Conservation (phyloP, 2,329 filamentous ascomycete species). For the Ophiocordyceps camponoti-leonardi region DNA sequence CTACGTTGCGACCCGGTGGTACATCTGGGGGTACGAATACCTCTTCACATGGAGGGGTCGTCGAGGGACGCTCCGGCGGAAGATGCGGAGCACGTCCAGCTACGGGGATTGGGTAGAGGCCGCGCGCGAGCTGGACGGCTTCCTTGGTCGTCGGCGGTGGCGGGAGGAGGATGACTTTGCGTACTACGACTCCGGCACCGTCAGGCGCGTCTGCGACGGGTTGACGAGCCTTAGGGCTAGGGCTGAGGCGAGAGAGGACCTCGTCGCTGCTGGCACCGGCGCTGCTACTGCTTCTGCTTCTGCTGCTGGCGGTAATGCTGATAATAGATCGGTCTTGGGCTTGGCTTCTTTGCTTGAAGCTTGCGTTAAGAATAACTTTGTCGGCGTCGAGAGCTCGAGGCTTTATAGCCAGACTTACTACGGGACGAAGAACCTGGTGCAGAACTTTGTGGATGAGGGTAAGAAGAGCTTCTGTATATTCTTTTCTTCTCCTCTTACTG, state of each 20-base stretch:
- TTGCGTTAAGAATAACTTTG: slow-evolving; percentile 96
- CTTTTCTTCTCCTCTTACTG: too few species aligned
- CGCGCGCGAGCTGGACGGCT: slow-evolving; percentile 62
- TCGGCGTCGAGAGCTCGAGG: slow-evolving; percentile 79
- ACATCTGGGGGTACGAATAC: slow-evolving; percentile 87
- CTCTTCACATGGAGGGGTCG: slow-evolving; percentile 77
- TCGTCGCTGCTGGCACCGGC: too few species aligned
- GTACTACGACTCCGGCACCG: slow-evolving; percentile 79
- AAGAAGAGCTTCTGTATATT: too few species aligned
- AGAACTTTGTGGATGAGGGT: slow-evolving; percentile 78
- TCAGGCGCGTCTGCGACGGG: slow-evolving; percentile 61
- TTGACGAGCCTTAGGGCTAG: slow-evolving; percentile 45
- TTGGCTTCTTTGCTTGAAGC: slow-evolving; percentile 66
- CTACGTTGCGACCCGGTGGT: slow-evolving; percentile 70
- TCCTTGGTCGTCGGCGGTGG: slow-evolving; percentile 68
- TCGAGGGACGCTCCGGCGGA: slow-evolving; percentile 52
- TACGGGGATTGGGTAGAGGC: slow-evolving; percentile 74
- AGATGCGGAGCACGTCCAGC: slow-evolving; percentile 51
- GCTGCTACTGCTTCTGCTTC: too few species aligned
- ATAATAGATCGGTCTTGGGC: slow-evolving; percentile 48
- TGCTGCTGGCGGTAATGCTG: slow-evolving; percentile 15
- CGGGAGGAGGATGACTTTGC: slow-evolving; percentile 61
- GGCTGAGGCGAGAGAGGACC: slow-evolving; percentile 36
- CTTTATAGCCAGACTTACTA: slow-evolving; percentile 98
- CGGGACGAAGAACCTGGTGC: slow-evolving; percentile 88